Conservation (phyloP, 306 rosid species). For the Prosopis cineraria region DNA sequence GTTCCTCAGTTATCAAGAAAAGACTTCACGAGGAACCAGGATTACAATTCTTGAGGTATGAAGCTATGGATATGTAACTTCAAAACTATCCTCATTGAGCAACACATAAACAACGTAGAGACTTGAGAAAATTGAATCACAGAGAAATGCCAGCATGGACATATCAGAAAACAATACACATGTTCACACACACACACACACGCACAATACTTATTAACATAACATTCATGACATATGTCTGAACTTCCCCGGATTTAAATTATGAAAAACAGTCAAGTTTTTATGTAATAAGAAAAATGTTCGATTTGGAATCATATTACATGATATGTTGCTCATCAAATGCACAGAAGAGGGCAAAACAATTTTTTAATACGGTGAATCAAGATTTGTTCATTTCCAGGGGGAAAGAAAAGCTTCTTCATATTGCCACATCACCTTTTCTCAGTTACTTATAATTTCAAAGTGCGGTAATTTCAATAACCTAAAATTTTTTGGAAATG, state of each 20-base stretch:
- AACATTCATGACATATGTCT: slow-evolving; percentile 12
- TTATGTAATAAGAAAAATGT: background rate
- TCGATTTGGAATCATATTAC: background rate
- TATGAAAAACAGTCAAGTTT: background rate
- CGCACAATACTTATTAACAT: background rate
- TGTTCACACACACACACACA: background rate
- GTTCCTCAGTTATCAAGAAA: background rate
- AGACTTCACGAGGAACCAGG: background rate
- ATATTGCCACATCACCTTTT: background rate
- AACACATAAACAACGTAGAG: background rate
- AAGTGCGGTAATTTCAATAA: background rate
- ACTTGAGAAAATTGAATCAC: background rate
- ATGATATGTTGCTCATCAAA: background rate
- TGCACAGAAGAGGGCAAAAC: background rate
- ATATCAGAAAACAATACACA: background rate
- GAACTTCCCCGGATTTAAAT: background rate
- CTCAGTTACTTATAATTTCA: background rate
- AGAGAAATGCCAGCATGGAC: background rate
- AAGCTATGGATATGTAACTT: background rate
- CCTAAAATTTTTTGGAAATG: background rate
- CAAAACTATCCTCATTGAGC: background rate
- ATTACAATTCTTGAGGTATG: background rate
- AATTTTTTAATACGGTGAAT: background rate
- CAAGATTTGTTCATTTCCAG: background rate
- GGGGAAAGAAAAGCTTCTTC: background rate